phyloP scores from a whole-genome alignment of 805 yeast species.

The Candida mattraensis region DNA sequence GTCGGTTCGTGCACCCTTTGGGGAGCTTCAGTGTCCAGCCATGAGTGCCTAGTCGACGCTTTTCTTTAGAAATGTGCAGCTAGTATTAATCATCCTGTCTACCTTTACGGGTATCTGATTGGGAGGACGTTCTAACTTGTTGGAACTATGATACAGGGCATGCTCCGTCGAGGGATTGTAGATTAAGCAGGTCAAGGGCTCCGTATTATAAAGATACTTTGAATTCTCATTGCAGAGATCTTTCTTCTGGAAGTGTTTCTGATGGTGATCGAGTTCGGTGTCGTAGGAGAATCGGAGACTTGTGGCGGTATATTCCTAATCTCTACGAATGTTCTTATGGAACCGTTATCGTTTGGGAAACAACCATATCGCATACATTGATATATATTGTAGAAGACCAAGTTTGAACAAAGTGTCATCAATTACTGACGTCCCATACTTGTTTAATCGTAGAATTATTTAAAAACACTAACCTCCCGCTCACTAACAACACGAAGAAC shows the following conservation, averaged over 20 bases:
- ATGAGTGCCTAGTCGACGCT: slow-evolving; percentile 37
- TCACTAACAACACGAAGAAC: slow-evolving; percentile 31
- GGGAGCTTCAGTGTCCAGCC: slow-evolving; percentile 25
- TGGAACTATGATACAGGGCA: slow-evolving; percentile 61
- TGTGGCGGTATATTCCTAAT: slow-evolving; percentile 99
- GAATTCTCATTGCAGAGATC: no score
- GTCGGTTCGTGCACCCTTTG: slow-evolving; percentile 24
- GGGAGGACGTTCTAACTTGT: slow-evolving; percentile 20
- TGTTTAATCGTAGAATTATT: background rate
- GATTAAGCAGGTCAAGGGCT: slow-evolving; percentile 43
- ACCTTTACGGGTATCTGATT: slow-evolving; percentile 30
- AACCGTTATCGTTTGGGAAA: slow-evolving; percentile 98
- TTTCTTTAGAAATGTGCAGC: slow-evolving; percentile 32
- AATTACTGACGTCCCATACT: no score
- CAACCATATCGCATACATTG: slow-evolving; percentile 99
- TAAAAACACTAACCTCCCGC: slow-evolving; percentile 1
- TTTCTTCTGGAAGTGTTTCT: slow-evolving; percentile 9
- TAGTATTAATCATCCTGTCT: slow-evolving; percentile 33
- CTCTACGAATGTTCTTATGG: slow-evolving; percentile 85
- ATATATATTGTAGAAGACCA: slow-evolving; percentile 1
- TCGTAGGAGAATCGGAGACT: slow-evolving; percentile 40
- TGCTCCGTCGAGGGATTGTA: slow-evolving; percentile 99
- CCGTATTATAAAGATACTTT: slow-evolving; percentile 40
- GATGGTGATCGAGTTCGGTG: slow-evolving; percentile 60
- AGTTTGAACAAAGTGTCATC: background rate